Base-by-base conservation (phyloP, 2,329 filamentous ascomycete genomes). In the Setomelanomma holmii region DNA sequence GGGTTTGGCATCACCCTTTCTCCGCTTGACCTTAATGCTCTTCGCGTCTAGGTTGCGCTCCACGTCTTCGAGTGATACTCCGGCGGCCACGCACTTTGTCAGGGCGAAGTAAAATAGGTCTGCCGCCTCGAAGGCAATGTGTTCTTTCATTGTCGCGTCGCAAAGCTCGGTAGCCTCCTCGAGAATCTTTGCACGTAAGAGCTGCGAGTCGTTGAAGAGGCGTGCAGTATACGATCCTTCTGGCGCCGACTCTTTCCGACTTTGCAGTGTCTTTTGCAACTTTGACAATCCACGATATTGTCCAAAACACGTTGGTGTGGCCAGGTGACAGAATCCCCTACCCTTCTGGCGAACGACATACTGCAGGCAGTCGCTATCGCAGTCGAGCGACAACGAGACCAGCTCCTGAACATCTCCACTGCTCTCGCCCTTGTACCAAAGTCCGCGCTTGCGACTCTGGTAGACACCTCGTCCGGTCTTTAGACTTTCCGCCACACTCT, bases 131-230 rank as follows among this genome's bases (percentile, higher is more conserved):
- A 96, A 96, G 2, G 95, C 91, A 56, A 96, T 85, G 12, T 98
- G 90, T 57, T 93, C 83, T 55, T 90, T 89, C 0, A 86, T 88
- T 61, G 86, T 87, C 14, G 95, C 93, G 59, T 95, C 87, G 69
- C 93, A 97, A 36, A 99, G 83, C 78, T 99, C 95, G 69, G 96
- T 90, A 0, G 95, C 95, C 75, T 99, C 95, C 76, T 99, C 95
- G 87, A 98, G 96, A 49, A 99, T 97, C 82, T 99, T 99, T 3
- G 95, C 95, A 38, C 90, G 84, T 47, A 97, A 78, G 49, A 99
- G 83, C 74, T 96, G 93, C 64, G 91, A 86, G 59, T 99, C 95
- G 16, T 89, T 93, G 80, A 98, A 99, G 1, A 99, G 80, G 27
- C 93, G 84, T 16, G 92, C 91, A 4, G 95, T 99, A 75, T 99